Evolutionary conservation across 2,329 filamentous ascomycete genomes (phyloP).

Genomic region (Talaromyces pinophilus): DNA sequence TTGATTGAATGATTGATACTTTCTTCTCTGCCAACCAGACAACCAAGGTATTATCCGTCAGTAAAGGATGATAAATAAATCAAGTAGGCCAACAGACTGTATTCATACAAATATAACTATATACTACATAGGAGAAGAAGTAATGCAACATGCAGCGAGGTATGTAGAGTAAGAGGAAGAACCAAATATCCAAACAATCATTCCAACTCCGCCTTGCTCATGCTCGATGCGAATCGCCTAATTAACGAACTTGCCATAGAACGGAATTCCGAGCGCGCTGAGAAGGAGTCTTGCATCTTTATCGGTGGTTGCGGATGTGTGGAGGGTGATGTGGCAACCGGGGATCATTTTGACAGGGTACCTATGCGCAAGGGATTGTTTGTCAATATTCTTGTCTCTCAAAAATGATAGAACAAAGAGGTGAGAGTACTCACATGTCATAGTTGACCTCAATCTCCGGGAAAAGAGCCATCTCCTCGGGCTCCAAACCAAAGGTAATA

Average conservation of each 20-base stretch:
- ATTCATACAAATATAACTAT: constrained; percentile 18
- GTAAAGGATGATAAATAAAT: not conserved
- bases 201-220: not conserved
- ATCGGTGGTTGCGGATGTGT: constrained; percentile 83
- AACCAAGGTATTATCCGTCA: too few relatives aligned
- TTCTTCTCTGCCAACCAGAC: not conserved
- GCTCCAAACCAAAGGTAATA: constrained; percentile 75
- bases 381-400: too few relatives aligned
- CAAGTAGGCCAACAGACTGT: not conserved
- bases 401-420: constrained; percentile 8
- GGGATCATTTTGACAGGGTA: constrained; percentile 75
- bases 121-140: constrained; percentile 18
- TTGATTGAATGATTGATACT: constrained; percentile 3
- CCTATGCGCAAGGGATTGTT: constrained; percentile 38
- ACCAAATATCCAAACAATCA: not conserved
- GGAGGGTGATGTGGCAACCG: constrained; percentile 77
- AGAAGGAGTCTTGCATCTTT: constrained; percentile 78
- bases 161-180: not conserved
- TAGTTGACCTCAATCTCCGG: constrained; percentile 95
- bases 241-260: constrained; percentile 71
- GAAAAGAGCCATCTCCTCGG: constrained; percentile 77
- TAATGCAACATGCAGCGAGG: not conserved
- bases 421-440: constrained; percentile 68
- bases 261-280: constrained; percentile 72
- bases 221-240: constrained; percentile 33